Evolutionary conservation across 2,329 filamentous ascomycete genomes (phyloP).

Genomic region (Paecilomyces niveus): DNA sequence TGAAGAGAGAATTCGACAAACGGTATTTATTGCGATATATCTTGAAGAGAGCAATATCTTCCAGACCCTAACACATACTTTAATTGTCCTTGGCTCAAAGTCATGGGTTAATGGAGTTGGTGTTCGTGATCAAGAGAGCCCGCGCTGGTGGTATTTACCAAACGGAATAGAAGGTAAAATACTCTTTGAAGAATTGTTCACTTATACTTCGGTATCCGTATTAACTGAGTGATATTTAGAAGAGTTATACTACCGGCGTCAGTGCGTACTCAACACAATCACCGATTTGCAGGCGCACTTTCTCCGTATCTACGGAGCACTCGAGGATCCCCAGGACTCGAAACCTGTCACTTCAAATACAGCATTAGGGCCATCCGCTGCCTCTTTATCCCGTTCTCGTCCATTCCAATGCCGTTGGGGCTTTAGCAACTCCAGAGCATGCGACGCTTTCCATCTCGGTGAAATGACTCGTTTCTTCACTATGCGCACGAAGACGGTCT

Average conservation of each 20-base stretch:
- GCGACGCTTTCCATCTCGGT: slow-evolving; percentile 39
- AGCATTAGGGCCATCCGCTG: slow-evolving; percentile 7
- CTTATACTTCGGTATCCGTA: neutral
- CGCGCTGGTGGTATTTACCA: slow-evolving; percentile 31
- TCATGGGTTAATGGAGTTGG: slow-evolving; percentile 27
- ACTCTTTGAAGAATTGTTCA: neutral
- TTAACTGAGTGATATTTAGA: slow-evolving; percentile 19
- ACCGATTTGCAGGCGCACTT: slow-evolving; percentile 37
- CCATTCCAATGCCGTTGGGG: slow-evolving; percentile 35
- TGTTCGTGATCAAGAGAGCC: slow-evolving; percentile 10
- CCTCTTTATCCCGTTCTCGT: slow-evolving; percentile 14
- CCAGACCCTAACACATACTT: slow-evolving; percentile 24
- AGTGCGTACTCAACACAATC: slow-evolving; percentile 36
- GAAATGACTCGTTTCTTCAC: slow-evolving; percentile 39
- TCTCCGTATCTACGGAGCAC: slow-evolving; percentile 32
- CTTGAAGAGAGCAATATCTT: slow-evolving; percentile 20
- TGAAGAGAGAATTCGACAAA: slow-evolving; percentile 35
- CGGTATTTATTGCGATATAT: slow-evolving; percentile 28
- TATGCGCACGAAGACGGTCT: slow-evolving; percentile 33
- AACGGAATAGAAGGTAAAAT: slow-evolving; percentile 33
- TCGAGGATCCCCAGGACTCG: slow-evolving; percentile 19
- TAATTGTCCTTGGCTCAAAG: slow-evolving; percentile 31
- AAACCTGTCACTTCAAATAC: slow-evolving; percentile 8
- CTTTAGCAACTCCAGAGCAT: slow-evolving; percentile 34
- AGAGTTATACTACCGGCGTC: slow-evolving; percentile 35